These are phyloP conservation scores for Kazachstania africana DNA, from an alignment of 805 yeast genomes.

Conservation along the genomic window DNA sequence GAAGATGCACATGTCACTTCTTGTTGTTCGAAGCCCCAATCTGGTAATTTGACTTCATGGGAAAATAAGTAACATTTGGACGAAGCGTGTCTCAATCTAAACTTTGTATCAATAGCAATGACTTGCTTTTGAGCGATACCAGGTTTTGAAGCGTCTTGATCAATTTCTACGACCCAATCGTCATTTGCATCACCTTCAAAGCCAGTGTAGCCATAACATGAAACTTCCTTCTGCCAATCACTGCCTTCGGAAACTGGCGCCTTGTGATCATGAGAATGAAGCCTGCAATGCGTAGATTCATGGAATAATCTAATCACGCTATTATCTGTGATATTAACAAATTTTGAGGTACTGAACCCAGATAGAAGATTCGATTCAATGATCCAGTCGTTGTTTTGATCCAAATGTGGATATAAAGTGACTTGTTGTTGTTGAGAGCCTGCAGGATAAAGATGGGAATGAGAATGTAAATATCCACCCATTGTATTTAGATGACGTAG, in stretches of 20 bases:
- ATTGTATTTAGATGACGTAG: slow-evolving; percentile 57
- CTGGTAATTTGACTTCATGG: slow-evolving; percentile 63
- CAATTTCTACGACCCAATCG: slow-evolving; percentile 69
- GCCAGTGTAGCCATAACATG: slow-evolving; percentile 66
- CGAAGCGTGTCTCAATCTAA: slow-evolving; percentile 70
- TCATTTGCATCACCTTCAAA: slow-evolving; percentile 78
- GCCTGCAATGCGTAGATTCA: slow-evolving; percentile 44
- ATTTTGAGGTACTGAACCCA: slow-evolving; percentile 42
- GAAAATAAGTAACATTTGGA: slow-evolving; percentile 68
- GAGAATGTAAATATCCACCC: slow-evolving; percentile 82
- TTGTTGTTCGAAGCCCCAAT: slow-evolving; percentile 76
- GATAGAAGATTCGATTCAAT: slow-evolving; percentile 53
- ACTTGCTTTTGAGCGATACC: slow-evolving; percentile 45
- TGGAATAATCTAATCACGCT: slow-evolving; percentile 62
- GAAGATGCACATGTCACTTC: slow-evolving; percentile 73
- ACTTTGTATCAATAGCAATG: slow-evolving; percentile 56
- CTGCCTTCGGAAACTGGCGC: slow-evolving; percentile 55
- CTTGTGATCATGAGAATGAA: slow-evolving; percentile 76
- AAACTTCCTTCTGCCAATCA: slow-evolving; percentile 79
- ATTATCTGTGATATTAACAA: slow-evolving; percentile 54
- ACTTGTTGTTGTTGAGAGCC: slow-evolving; percentile 81
- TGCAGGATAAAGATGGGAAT: slow-evolving; percentile 53
- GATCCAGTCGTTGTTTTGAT: slow-evolving; percentile 60
- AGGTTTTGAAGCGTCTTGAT: slow-evolving; percentile 36
- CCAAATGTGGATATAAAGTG: slow-evolving; percentile 70